phyloP scores from a whole-genome alignment of 331 rosid genomes.

The Spiraea crenata region DNA sequence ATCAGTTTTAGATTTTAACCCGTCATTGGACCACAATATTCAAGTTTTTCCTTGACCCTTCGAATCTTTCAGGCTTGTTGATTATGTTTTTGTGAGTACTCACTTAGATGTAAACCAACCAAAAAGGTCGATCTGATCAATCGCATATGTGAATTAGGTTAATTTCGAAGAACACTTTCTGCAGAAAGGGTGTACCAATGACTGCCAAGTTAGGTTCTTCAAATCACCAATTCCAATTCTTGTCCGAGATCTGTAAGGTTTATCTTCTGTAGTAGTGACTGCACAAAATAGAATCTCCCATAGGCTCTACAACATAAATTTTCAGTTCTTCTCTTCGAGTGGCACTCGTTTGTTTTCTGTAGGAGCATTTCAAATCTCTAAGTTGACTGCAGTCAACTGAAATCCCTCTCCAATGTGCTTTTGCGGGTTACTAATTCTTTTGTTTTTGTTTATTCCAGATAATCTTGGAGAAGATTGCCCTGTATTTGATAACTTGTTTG shows the following conservation, averaged over 20 bases:
- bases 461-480: constrained; percentile 99
- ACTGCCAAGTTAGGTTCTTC: constrained; percentile 6
- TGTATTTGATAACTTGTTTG: constrained; percentile 90
- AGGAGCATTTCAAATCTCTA: background rate
- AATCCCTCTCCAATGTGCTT: background rate
- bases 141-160: background rate
- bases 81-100: background rate
- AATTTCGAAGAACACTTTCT: background rate
- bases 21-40: background rate
- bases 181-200: background rate
- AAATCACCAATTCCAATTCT: background rate
- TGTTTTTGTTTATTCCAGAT: constrained; percentile 45
- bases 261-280: background rate
- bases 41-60: background rate
- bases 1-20: background rate
- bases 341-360: background rate
- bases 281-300: background rate
- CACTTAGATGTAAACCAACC: background rate
- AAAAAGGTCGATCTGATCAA: background rate
- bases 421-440: constrained; percentile 9
- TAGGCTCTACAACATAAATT: background rate
- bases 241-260: background rate
- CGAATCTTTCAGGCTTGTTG: background rate
- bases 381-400: background rate
- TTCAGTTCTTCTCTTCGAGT: constrained; percentile 6